Base-by-base conservation (phyloP, 2,329 filamentous ascomycete species). In the Xylariaceae sp. region DNA sequence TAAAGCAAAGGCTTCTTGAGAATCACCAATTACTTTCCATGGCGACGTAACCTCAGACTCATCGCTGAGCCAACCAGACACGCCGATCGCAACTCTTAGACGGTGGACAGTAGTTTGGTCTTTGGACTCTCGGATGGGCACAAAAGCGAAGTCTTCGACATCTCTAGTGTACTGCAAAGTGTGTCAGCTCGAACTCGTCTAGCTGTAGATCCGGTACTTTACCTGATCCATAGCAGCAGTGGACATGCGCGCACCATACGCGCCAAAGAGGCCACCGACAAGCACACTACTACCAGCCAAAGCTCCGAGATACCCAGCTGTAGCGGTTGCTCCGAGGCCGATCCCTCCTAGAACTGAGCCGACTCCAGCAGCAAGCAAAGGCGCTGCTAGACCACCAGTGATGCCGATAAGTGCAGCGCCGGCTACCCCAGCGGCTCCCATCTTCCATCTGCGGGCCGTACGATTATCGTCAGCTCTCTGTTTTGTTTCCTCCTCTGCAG, bases 81-180 rank as follows among this genome's bases (percentile, higher is more conserved):
- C 81, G 11, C 87, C 88, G 57, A 97, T 87, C 0, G 88, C 87
- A 18, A 97, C 80, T 16, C 92, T 84, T 38, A 97, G 73, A 19
- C 88, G 81, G 55, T 86, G 82, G 56, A 84, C 77, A 19, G 81
- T 74, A 6, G 82, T 54, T 17, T 66, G 59, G 22, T 48, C 69
- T 45, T 77, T 65, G 57, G 75, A 66, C 48, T 72, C 73, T 6
- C 72, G 69, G 14, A 95, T 77, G 0, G 90, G 89, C 10, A 96
- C 71, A 62, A 97, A 92, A 0, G 85, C 90, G 69, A 97, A 96
- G 65, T 97, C 93, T 63, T 91, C 84, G 12, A 97, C 87, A 60
- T 96, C 89, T 60, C 84, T 83, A 6, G 88, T 83, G 66, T 95
- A 96, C 31, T 87, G 79, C 58, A 7, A 28, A 28, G 22, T 28